Base-by-base conservation (phyloP, 202 grass and related monocot genomes). In the Hordeum pubiflorum region DNA sequence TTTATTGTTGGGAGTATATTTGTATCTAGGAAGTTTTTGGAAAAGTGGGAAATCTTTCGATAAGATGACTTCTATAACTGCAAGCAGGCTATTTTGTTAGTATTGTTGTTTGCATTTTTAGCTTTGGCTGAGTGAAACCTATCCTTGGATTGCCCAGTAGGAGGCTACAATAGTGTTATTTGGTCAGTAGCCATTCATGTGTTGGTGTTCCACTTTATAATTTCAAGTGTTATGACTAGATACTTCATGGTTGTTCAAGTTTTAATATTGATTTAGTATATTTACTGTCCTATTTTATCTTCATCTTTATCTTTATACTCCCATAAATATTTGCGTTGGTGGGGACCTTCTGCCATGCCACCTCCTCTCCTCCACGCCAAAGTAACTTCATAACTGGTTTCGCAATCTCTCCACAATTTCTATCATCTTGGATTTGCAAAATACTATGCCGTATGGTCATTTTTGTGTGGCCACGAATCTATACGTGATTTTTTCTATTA, bases 1-100 rank as follows among this genome's bases (percentile, higher is more conserved):
- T 26, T 26, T 26, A 72, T 63, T 73, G 17, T 86, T 68, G 23
- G 69, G 69, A 76, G 41, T 75, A 46, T 64, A 79, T 38, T 79
- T 66, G 21, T 64, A 79, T 60, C 71, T 90, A 89, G 87, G 88
- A 85, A 81, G 69, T 57, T 43, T 86, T 90, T 40, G 31, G 60
- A 78, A 63, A 90, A 87, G 87, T 52, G 38, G 82, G 76, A 87
- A 82, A 17, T 81, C 71, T 84, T 77, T 38, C 31, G 85, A 87
- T 44, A 69, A 86, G 72, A 55, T 72, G 46, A 58, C 22, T 48
- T 46, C 41, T 68, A 78, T 55, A 83, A 15, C 77, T 77, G 31
- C 33, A 14, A 75, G 78, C 79, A 64, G 61, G 38, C 77, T 75
- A 38, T 73, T 17, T 58, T 33, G 9, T 66, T 36, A 12, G 24